Conservation (phyloP, 2,329 filamentous ascomycete species). For the Diaporthe citrichinensis region DNA sequence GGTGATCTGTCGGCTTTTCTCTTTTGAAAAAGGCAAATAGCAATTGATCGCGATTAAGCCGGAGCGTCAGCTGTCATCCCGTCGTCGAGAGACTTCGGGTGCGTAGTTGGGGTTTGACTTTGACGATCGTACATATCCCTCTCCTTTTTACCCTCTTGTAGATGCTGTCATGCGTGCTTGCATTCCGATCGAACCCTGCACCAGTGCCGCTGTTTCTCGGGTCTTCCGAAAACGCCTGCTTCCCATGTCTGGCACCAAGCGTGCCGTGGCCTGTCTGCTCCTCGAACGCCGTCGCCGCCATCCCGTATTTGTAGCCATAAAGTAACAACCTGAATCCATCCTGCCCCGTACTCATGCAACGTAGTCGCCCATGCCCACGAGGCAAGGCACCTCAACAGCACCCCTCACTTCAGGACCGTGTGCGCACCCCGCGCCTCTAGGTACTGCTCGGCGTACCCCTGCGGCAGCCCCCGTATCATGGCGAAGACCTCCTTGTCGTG, state of each 20-base stretch:
- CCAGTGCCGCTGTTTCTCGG: background rate
- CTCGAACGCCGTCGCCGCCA: constrained; percentile 35
- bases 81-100: constrained; percentile 81
- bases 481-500: constrained; percentile 94
- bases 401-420: constrained; percentile 86
- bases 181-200: background rate
- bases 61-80: constrained; percentile 91
- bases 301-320: background rate
- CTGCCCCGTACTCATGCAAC: background rate
- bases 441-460: constrained; percentile 88
- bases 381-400: constrained; percentile 32
- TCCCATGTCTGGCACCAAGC: background rate
- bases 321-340: constrained; percentile 1
- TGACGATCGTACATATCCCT: constrained; percentile 85
- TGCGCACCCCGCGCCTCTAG: constrained; percentile 92
- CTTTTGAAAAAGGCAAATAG: constrained; percentile 76
- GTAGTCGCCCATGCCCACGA: background rate
- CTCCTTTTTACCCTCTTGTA: constrained; percentile 28
- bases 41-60: constrained; percentile 96
- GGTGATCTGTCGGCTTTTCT: constrained; percentile 78
- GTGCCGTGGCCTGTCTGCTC: background rate
- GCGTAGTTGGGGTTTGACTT: constrained; percentile 98
- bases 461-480: constrained; percentile 83
- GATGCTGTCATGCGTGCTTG: background rate
- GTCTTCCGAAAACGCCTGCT: background rate